phyloP scores from a whole-genome alignment of 176 grass and related monocot species.

The Carex myosuroides region DNA sequence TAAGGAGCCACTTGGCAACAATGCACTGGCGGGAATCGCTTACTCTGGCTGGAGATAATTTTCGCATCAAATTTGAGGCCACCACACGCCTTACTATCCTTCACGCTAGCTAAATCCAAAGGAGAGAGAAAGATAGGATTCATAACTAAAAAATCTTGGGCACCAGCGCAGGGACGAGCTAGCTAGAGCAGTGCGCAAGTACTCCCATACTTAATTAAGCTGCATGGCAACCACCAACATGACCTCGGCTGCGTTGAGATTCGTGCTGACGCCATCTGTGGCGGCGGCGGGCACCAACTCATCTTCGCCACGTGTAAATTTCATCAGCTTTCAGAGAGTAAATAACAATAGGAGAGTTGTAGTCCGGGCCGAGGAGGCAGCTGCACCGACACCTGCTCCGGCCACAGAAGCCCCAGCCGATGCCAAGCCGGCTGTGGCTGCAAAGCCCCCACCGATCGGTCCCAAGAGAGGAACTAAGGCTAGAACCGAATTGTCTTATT shows the following conservation, averaged over 20 bases:
- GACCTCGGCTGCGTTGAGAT: conserved; percentile 68
- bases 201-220: background rate
- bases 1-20: conserved; percentile 46
- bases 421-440: conserved; percentile 36
- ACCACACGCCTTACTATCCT: conserved; percentile 1
- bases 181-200: background rate
- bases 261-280: conserved; percentile 39
- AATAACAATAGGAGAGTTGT: conserved; percentile 35
- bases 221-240: conserved; percentile 82
- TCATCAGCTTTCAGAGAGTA: conserved; percentile 20
- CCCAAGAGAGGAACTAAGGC: conserved; percentile 79
- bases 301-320: conserved; percentile 33
- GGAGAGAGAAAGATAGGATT: background rate
- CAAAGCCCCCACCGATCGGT: conserved; percentile 69
- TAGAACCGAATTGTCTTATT: background rate
- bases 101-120: conserved; percentile 23
- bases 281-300: background rate
- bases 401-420: background rate
- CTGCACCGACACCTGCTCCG: conserved; percentile 10
- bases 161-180: background rate
- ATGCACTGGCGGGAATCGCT: conserved; percentile 34
- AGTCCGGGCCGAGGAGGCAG: conserved; percentile 47
- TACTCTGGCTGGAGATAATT: conserved; percentile 43
- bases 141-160: background rate
- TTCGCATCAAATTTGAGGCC: conserved; percentile 40